phyloP scores from a whole-genome alignment of 345 rosid species.

The Pugionium cornutum region DNA sequence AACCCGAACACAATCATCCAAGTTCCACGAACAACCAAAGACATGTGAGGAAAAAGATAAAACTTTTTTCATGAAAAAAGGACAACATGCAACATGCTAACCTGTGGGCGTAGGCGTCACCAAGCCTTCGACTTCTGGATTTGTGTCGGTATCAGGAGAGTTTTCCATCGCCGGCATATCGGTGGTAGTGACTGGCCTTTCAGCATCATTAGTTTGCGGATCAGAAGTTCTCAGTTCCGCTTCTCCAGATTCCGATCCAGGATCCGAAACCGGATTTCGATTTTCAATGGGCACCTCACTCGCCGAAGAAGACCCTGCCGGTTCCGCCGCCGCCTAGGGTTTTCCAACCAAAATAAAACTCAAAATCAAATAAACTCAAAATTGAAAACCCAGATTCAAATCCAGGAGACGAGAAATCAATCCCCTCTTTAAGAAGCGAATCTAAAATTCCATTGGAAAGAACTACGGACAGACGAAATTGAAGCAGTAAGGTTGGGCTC shows the following conservation, averaged over 20 bases:
- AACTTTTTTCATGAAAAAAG: too few relatives aligned
- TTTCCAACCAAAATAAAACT: slow-evolving; percentile 19
- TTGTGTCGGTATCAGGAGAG: slow-evolving; percentile 49
- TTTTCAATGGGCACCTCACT: slow-evolving; percentile 51
- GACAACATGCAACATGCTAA: slow-evolving; percentile 28
- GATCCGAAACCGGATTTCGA: slow-evolving; percentile 50
- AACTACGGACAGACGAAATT: background rate
- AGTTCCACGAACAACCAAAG: background rate
- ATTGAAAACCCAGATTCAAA: too few relatives aligned
- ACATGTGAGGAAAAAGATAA: too few relatives aligned
- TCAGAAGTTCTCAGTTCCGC: slow-evolving; percentile 66
- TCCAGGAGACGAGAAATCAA: background rate
- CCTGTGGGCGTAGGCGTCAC: slow-evolving; percentile 56
- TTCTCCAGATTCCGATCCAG: slow-evolving; percentile 56
- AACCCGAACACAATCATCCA: slow-evolving; percentile 22
- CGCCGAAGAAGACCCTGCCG: slow-evolving; percentile 56
- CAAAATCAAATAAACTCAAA: background rate
- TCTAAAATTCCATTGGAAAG: background rate
- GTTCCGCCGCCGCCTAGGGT: slow-evolving; percentile 54
- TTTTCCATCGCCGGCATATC: slow-evolving; percentile 45
- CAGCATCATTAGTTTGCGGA: slow-evolving; percentile 52
- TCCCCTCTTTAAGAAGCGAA: too few relatives aligned
- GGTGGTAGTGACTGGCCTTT: slow-evolving; percentile 38
- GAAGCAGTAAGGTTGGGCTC: slow-evolving; percentile 16
- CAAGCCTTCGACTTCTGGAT: slow-evolving; percentile 51